phyloP scores from a whole-genome alignment of 2,329 filamentous ascomycete species.

The Paracorniculantispora psalliotae region DNA sequence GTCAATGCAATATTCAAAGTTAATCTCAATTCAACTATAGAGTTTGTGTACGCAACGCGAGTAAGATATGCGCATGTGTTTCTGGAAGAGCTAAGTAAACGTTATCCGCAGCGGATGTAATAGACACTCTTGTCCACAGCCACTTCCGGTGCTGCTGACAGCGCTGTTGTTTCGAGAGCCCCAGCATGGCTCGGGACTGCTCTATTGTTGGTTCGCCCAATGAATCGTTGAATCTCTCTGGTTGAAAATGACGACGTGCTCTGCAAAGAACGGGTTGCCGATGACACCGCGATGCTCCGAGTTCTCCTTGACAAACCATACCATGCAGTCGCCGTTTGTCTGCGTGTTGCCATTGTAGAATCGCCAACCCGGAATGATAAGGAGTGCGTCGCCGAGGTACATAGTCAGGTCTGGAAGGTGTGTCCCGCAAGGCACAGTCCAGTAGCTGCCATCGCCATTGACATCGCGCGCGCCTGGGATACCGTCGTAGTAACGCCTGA shows the following conservation, averaged over 20 bases:
- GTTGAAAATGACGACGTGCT: not conserved
- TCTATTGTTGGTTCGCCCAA: not conserved
- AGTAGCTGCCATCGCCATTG: not conserved
- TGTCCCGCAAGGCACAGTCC: not conserved
- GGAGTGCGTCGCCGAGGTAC: not conserved
- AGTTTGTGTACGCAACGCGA: no score
- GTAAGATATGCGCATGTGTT: no score
- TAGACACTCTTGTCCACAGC: no score
- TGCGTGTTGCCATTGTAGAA: not conserved
- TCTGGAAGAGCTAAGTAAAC: no score
- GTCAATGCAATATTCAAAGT: no score
- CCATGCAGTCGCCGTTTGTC: not conserved
- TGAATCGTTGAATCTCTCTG: not conserved
- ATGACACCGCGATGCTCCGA: not conserved
- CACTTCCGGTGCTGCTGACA: no score
- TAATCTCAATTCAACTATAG: no score
- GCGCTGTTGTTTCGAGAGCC: no score
- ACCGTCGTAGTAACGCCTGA: not conserved
- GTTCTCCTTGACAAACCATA: not conserved
- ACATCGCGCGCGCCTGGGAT: not conserved
- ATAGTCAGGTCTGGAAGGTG: not conserved
- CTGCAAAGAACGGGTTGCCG: not conserved
- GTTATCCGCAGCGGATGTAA: no score
- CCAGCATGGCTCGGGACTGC: no score
- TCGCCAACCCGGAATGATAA: not conserved